A percentile compares a stretch with the other conserved stretches of the same genome.
These are phyloP conservation scores for Athelia psychrophila DNA, from an alignment of 1,284 basidiomycete species.

Conservation along the genomic window DNA sequence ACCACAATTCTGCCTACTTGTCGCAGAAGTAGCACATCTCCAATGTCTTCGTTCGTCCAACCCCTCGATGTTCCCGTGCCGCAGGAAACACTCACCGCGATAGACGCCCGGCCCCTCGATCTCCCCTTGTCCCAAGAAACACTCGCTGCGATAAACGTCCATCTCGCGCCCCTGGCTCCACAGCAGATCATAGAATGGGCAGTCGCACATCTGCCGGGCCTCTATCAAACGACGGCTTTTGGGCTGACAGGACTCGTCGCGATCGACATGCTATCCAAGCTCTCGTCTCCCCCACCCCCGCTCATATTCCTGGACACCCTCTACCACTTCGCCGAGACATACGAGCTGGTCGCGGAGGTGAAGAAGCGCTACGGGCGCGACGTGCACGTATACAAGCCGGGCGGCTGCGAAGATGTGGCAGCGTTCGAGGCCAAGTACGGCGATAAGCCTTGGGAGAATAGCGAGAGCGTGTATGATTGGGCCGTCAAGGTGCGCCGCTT, in stretches of 20 bases:
- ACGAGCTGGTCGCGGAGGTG: constrained; percentile 82
- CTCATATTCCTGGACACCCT: constrained; percentile 95
- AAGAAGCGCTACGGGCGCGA: constrained; percentile 73
- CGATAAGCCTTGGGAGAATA: constrained; percentile 82
- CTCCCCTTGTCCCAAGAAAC: constrained; percentile 66
- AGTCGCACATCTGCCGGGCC: constrained; percentile 68
- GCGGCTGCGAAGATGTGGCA: constrained; percentile 61
- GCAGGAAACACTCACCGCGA: constrained; percentile 51
- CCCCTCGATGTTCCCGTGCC: constrained; percentile 66
- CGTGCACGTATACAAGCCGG: constrained; percentile 81
- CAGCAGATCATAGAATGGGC: constrained; percentile 87
- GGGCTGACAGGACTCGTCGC: constrained; percentile 90
- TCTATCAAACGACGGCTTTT: constrained; percentile 93
- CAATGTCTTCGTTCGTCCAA: constrained; percentile 20
- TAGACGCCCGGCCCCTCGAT: constrained; percentile 45
- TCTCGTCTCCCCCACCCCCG: constrained; percentile 61
- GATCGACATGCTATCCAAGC: constrained; percentile 88
- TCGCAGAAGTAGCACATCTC: no score
- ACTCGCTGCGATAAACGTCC: constrained; percentile 68
- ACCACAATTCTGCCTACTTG: no score
- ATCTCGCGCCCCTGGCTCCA: constrained; percentile 70
- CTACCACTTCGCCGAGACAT: constrained; percentile 94
- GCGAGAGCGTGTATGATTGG: constrained; percentile 91
- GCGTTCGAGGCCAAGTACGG: constrained; percentile 88
- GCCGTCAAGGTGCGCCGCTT: constrained; percentile 74